These are phyloP conservation scores for Rubia balearica DNA, from an alignment of 305 asterid genomes.

Conservation along the genomic window DNA sequence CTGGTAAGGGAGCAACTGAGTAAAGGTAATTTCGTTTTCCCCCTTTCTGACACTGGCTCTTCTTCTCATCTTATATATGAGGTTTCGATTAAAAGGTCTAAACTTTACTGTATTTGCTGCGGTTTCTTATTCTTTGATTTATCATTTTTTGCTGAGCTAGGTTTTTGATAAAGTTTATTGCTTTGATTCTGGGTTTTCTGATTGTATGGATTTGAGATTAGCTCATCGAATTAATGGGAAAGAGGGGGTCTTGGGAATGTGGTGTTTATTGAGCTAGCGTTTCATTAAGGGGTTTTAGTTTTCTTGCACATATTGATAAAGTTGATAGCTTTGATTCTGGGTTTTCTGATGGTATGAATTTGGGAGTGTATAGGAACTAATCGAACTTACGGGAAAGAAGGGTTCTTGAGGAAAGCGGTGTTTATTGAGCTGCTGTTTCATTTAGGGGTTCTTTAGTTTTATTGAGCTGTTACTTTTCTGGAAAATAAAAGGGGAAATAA, in stretches of 20 bases:
- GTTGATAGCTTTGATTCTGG: conserved; percentile 14
- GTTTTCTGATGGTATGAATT: conserved; percentile 24
- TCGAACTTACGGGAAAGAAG: neutral
- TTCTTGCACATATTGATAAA: neutral
- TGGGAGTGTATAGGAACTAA: conserved; percentile 8
- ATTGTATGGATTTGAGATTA: neutral
- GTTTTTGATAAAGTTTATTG: conserved; percentile 6
- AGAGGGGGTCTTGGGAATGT: too few species aligned
- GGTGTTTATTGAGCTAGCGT: too few species aligned
- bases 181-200: conserved; percentile 12
- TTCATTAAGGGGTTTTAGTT: too few species aligned
- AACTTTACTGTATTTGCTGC: conserved; percentile 6
- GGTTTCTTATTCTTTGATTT: neutral
- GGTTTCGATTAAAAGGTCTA: conserved; percentile 1
- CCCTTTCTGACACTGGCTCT: too few species aligned
- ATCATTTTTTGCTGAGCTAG: conserved; percentile 5
- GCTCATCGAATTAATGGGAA: too few species aligned
- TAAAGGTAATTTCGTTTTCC: too few species aligned
- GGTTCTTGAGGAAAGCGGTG: conserved; percentile 10
- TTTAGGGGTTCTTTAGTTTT: neutral
- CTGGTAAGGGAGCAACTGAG: too few species aligned
- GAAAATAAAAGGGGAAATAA: neutral
- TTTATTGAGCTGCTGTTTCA: neutral
- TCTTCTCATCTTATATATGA: too few species aligned
- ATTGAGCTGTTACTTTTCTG: neutral